These are phyloP conservation scores for Gigaspora rosea DNA, from an alignment of 192 early-diverging fungal genomes.

Conservation along the genomic window DNA sequence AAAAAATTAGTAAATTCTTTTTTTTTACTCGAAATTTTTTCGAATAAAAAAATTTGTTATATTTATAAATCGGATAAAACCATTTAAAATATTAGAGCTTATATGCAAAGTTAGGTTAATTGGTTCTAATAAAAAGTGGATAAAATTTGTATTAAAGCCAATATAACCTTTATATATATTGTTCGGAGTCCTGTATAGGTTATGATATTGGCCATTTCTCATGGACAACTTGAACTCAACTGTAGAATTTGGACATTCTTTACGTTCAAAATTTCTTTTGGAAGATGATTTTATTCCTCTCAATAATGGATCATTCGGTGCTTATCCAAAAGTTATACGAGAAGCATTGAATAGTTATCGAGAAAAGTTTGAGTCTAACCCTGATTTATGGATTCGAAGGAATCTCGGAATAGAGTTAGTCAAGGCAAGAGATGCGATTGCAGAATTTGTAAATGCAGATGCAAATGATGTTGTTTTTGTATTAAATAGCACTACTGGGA, in stretches of 20 bases:
- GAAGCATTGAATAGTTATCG: conserved; percentile 31
- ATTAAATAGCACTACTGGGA: conserved; percentile 56
- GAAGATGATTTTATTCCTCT: conserved; percentile 50
- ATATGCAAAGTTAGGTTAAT: too few species aligned
- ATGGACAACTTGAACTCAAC: background rate
- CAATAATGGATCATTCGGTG: conserved; percentile 71
- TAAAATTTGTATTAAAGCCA: too few species aligned
- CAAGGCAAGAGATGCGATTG: conserved; percentile 41
- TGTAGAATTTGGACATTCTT: conserved; percentile 44
- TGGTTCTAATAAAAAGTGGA: too few species aligned
- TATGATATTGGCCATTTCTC: too few species aligned
- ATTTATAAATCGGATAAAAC: too few species aligned
- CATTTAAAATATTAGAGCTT: too few species aligned
- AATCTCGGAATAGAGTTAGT: conserved; percentile 38
- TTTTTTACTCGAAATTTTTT: too few species aligned
- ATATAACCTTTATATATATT: too few species aligned
- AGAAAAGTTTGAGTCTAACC: conserved; percentile 39
- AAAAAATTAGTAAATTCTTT: too few species aligned
- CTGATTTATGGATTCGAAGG: conserved; percentile 56
- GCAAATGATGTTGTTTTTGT: conserved; percentile 59
- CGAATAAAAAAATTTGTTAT: too few species aligned
- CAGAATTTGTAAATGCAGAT: conserved; percentile 50
- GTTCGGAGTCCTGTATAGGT: too few species aligned
- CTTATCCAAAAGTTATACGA: conserved; percentile 34
- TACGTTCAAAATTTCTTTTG: conserved; percentile 52